These are phyloP conservation scores for Ascomycota sp. DNA, from an alignment of 2,329 filamentous ascomycete species.

Conservation along the genomic window DNA sequence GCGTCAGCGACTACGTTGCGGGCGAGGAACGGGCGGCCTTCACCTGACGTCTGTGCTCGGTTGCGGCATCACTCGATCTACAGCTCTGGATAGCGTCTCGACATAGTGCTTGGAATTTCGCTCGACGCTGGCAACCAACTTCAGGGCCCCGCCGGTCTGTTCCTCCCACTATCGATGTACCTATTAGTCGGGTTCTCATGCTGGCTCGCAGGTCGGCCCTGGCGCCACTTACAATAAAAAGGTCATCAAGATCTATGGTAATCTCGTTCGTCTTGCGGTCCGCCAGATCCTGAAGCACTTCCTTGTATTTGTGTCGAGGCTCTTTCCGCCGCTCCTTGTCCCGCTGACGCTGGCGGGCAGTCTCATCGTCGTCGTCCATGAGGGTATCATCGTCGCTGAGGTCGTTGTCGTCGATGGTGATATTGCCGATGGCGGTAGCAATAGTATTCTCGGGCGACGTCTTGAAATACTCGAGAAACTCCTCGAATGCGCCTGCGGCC, in stretches of 20 bases:
- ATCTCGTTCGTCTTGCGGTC: constrained; percentile 62
- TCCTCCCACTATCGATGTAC: constrained; percentile 52
- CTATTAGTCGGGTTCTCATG: neutral
- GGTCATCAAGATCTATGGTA: constrained; percentile 73
- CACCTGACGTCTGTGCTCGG: constrained; percentile 61
- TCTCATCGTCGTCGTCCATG: constrained; percentile 61
- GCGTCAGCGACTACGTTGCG: too few species aligned
- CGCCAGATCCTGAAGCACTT: constrained; percentile 69
- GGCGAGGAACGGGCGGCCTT: too few species aligned
- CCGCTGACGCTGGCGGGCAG: constrained; percentile 26
- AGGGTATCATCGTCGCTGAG: constrained; percentile 83
- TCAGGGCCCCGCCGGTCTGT: constrained; percentile 43
- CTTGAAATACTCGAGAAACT: constrained; percentile 80
- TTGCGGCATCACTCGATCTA: constrained; percentile 69
- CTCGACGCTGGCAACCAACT: constrained; percentile 69
- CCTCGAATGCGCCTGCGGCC: constrained; percentile 53
- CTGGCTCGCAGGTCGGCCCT: neutral
- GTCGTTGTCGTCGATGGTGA: constrained; percentile 74
- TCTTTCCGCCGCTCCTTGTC: constrained; percentile 26
- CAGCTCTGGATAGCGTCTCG: constrained; percentile 71
- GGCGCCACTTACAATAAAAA: constrained; percentile 41
- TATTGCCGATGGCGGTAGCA: constrained; percentile 60
- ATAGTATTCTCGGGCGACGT: constrained; percentile 49
- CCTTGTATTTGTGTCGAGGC: constrained; percentile 71
- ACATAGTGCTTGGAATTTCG: constrained; percentile 89